Evolutionary conservation across 2,329 filamentous ascomycete genomes (phyloP), one percentile per base, ranked within the genome.

Genomic region (Parastagonospora avenae): DNA sequence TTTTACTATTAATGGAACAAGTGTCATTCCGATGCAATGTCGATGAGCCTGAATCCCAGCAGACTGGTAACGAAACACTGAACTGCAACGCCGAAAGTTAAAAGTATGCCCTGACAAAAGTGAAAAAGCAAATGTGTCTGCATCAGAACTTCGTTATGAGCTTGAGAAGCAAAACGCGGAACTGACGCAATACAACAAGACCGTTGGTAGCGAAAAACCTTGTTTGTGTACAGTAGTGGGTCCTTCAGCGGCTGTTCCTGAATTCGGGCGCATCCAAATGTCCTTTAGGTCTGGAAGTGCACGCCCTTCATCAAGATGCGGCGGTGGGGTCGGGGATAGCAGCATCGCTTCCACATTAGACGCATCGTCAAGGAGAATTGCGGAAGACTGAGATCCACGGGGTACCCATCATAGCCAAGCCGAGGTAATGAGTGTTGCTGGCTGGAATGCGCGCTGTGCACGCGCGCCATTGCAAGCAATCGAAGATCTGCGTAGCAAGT

Each of bases 1-100:
- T 49, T 51, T 59, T 57, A 44, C 52, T 52, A 43, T 28, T 47
- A 54, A 48, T 40, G 42, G 56, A 41, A 43, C 50, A 53, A 50
- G 50, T 15, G 28, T 44, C 36, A 41, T 52, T 55, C 48, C 55
- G 48, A 47, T 54, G 43, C 54, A 61, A 57, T 36, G 52, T 60
- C 46, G 47, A 62, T 58, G 58, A 55, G 55, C 57, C 63, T 62
- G 44, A 48, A 52, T 59, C 54, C 63, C 61, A 50, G 46, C 51
- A 52, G 42, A 51, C 45, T 64, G 63, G 63, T 64, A 66, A 50
- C 56, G 56, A 55, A 52, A 35, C 53, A 50, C 50, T 50, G 33
- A 54, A 55, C 57, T 54, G 46, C 46, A 37, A 47, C 41, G 42
- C 41, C 3, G 19, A 24, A 24, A 24, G 19, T 24, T 15, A n/a